A percentile compares a stretch with the other conserved stretches of the same genome.
These are phyloP conservation scores for Orbilia ellipsospora DNA, from an alignment of 2,329 filamentous ascomycete genomes.

Conservation along the genomic window DNA sequence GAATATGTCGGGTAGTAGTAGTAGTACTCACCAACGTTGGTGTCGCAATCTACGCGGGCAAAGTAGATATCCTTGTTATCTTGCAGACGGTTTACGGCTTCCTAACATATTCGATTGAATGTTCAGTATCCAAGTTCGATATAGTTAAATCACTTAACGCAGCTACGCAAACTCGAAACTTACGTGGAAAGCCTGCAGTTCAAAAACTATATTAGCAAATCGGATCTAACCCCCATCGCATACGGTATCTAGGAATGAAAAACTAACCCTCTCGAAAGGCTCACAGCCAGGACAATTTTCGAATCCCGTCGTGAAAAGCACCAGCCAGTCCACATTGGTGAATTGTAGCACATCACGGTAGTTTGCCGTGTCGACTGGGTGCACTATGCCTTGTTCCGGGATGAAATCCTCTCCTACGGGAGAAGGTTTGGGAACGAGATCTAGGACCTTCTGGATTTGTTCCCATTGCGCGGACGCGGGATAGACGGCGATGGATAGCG, in stretches of 20 bases:
- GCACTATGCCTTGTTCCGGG: constrained; percentile 8
- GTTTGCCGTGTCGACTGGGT: constrained; percentile 14
- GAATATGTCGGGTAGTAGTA: neutral
- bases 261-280: constrained; percentile 34
- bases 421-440: constrained; percentile 4
- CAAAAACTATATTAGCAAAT: too few relatives aligned
- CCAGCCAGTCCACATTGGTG: constrained; percentile 41
- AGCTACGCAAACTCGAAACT: too few relatives aligned
- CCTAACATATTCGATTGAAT: constrained; percentile 5
- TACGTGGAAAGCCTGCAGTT: too few relatives aligned
- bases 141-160: too few relatives aligned
- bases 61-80: constrained; percentile 43
- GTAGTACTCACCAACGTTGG: constrained; percentile 8
- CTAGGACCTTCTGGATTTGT: constrained; percentile 10
- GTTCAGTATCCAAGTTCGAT: neutral
- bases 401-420: neutral
- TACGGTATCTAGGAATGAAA: too few relatives aligned
- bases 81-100: constrained; percentile 17
- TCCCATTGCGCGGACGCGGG: constrained; percentile 41
- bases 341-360: constrained; percentile 19
- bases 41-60: constrained; percentile 37
- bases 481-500: constrained; percentile 3
- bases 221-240: too few relatives aligned
- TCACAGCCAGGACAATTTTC: constrained; percentile 47
- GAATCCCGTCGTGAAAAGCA: constrained; percentile 33